phyloP scores from a whole-genome alignment of 768 basidiomycete species.

The Mycena pura region DNA sequence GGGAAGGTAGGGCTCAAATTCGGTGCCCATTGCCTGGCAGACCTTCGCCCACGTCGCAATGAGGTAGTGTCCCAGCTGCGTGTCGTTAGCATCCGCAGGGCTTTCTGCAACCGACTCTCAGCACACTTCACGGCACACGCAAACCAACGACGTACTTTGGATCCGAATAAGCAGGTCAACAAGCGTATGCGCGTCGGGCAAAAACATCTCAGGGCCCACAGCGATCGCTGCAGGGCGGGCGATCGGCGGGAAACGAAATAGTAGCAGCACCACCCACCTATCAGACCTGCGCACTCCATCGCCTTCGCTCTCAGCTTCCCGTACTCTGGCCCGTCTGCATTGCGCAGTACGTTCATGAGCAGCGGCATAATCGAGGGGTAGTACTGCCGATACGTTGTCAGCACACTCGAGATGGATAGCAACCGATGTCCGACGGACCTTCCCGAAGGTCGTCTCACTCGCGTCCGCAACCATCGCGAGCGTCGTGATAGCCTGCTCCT shows the following conservation, averaged over 20 bases:
- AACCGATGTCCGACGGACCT: slow-evolving; percentile 50
- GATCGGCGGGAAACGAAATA: not conserved
- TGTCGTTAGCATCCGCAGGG: slow-evolving; percentile 73
- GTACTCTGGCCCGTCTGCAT: slow-evolving; percentile 72
- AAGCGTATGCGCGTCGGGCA: slow-evolving; percentile 74
- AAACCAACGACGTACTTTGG: slow-evolving; percentile 60
- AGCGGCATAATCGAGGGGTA: slow-evolving; percentile 84
- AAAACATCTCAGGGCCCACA: slow-evolving; percentile 81
- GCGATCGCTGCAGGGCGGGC: slow-evolving; percentile 67
- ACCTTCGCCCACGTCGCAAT: slow-evolving; percentile 91
- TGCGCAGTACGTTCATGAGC: slow-evolving; percentile 74
- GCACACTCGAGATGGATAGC: not conserved
- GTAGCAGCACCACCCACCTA: slow-evolving; percentile 74
- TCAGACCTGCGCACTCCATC: slow-evolving; percentile 90
- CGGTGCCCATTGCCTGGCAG: slow-evolving; percentile 81
- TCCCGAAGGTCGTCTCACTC: slow-evolving; percentile 78
- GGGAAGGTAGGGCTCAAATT: slow-evolving; percentile 87
- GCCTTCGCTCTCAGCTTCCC: slow-evolving; percentile 78
- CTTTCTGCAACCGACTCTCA: slow-evolving; percentile 50
- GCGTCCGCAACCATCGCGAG: slow-evolving; percentile 90
- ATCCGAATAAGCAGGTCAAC: slow-evolving; percentile 77
- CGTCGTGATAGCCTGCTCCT: slow-evolving; percentile 89
- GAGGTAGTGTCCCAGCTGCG: slow-evolving; percentile 75
- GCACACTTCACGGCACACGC: not conserved
- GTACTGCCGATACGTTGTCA: slow-evolving; percentile 57